Evolutionary conservation across 2,329 filamentous ascomycete species (phyloP), one percentile per base, ranked within the genome.

Genomic region (Lachnellula suecica): DNA sequence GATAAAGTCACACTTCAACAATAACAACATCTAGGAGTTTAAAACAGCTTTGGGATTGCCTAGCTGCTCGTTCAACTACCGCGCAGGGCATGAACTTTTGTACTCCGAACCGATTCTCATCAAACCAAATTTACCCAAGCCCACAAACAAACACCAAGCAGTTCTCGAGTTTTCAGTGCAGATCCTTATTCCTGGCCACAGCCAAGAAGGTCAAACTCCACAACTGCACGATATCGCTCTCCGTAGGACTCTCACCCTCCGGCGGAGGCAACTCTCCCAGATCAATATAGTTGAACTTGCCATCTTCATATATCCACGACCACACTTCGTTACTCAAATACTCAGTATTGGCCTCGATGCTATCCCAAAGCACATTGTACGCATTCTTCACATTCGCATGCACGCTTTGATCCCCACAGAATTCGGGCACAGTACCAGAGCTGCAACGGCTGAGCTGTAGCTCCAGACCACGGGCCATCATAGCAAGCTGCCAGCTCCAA

Each of bases 401-500:
- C 0, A 85, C 72, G 0, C 45, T 49, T 0, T 56, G 23, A 46
- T 82, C 68, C 0, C 51, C 58, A 63, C 82, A 87, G 58, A 84
- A 85, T 0, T 72, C 72, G 19, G 76, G 77, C 9, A 51, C 17
- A 11, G 47, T 27, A 8, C 42, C 11, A 1, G 51, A 47, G 20
- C 15, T 49, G 63, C 82, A 87, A 2, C 82, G 72, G 1, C 63
- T 73, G 4, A 87, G 71, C 59, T 87, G 83, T 2, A 74, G 66
- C 51, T 83, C 76, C 0, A 87, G 66, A 0, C 84, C 83, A 9
- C 75, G 75, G 0, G 79, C 83, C 78, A 86, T 84, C 76, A 87
- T 84, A 0, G 82, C 76, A 4, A 86, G 69, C 49, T 81, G 83
- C 82, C 82, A 87, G 41, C 75, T 77, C 83, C 82, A 87, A 1